Base-by-base conservation (phyloP, 2,329 filamentous ascomycete genomes). In the Fusarium algeriense region DNA sequence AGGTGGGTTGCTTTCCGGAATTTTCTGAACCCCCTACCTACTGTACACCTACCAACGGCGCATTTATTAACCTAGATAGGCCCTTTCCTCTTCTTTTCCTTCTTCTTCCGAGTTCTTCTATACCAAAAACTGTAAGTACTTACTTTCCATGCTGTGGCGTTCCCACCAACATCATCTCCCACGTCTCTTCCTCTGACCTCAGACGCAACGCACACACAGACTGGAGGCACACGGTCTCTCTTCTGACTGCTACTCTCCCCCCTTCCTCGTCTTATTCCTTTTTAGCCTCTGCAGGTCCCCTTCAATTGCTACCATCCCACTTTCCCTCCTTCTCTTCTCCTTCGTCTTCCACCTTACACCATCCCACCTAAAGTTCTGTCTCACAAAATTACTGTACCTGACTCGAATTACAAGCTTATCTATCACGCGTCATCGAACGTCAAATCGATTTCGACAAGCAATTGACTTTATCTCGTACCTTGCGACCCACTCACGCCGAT, bases 281-380 rank as follows among this genome's bases (percentile, higher is more conserved):
- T 73, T 73, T 69, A 68, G 69, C 60, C 68, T 69, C 73, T 70
- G 69, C 73, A 67, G 38, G 70, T 64, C 69, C 71, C 64, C 68
- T 60, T 71, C 62, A 61, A 60, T 50, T 60, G 48, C 71, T 65
- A 58, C 65, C 71, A 63, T 72, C 60, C 58, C 52, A 48, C 63
- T 67, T 71, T 69, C 67, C 52, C 69, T 48, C 68, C 34, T 57
- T 50, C 30, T 23, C 34, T 34, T 41, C 40, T 37, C 44, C 59
- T 63, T 23, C 10, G n/a, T 66, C 23, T 48, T 58, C 30, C 54
- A 55, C 56, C 56, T 52, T 43, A 41, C 40, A 49, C 53, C 55
- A 58, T 46, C 63, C 60, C 56, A 48, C 57, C 48, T 67, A 58
- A 46, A 62, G 30, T 48, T 57, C 44, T 38, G 28, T 35, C n/a